These are phyloP conservation scores for Heteromeles arbutifolia DNA, from an alignment of 306 rosid genomes.

Conservation along the genomic window DNA sequence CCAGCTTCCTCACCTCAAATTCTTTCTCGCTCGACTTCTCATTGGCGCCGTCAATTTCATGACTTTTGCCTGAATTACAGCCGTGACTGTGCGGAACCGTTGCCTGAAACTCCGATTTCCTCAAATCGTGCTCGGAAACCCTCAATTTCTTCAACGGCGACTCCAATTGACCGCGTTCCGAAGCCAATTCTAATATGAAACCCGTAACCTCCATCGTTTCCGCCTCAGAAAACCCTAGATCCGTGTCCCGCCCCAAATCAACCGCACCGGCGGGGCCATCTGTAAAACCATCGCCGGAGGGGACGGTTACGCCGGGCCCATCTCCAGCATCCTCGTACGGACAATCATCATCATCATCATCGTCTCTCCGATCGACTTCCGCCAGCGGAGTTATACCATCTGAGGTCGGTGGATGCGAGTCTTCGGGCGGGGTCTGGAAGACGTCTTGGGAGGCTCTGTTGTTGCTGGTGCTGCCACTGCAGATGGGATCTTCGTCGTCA, in stretches of 20 bases:
- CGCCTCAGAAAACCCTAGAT: constrained; percentile 27
- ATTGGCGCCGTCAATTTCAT: not conserved
- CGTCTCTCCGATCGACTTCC: not conserved
- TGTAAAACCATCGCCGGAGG: not conserved
- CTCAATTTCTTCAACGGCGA: constrained; percentile 23
- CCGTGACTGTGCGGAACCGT: not conserved
- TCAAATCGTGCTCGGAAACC: not conserved
- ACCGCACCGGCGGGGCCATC: not conserved
- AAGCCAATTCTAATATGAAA: constrained; percentile 12
- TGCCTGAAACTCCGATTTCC: not conserved
- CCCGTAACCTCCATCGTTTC: not conserved
- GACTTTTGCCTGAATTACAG: not conserved
- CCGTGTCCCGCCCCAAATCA: constrained; percentile 30
- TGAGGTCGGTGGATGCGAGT: constrained; percentile 12
- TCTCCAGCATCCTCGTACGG: not conserved
- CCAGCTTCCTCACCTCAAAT: constrained; percentile 1
- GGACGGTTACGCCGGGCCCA: not conserved
- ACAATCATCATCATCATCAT: not conserved
- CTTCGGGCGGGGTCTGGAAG: constrained; percentile 54
- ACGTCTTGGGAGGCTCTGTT: constrained; percentile 24
- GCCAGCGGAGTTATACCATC: constrained; percentile 11
- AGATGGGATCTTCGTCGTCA: not conserved
- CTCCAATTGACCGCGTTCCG: constrained; percentile 1
- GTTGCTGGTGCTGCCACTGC: not conserved
- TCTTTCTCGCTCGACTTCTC: not conserved